phyloP scores from a whole-genome alignment of 768 basidiomycete genomes.

The Rhodotorula kratochvilovae region DNA sequence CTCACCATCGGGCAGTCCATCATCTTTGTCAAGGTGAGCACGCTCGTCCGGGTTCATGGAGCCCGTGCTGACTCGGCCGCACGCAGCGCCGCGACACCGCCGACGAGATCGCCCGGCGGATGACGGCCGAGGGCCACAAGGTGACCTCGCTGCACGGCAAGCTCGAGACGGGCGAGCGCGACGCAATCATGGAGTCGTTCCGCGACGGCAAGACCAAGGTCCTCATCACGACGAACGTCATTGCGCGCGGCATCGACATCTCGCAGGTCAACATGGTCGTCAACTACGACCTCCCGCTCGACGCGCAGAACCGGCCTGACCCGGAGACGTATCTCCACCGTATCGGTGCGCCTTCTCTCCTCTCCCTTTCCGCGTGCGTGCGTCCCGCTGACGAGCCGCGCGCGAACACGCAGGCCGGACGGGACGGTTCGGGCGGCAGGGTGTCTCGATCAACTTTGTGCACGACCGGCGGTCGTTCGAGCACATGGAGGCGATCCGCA shows the following conservation, averaged over 20 bases:
- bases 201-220: conserved; percentile 94
- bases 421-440: conserved; percentile 94
- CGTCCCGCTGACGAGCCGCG: neutral
- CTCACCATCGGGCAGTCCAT: conserved; percentile 97
- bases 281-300: conserved; percentile 64
- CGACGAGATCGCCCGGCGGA: conserved; percentile 81
- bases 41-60: neutral
- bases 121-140: conserved; percentile 89
- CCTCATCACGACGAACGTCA: conserved; percentile 96
- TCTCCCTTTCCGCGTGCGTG: neutral
- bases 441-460: conserved; percentile 95
- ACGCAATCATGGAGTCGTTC: conserved; percentile 88
- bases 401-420: conserved; percentile 66
- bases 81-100: conserved; percentile 82
- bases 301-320: conserved; percentile 62
- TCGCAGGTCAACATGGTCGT: conserved; percentile 99
- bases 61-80: neutral
- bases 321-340: conserved; percentile 97
- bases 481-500: conserved; percentile 77
- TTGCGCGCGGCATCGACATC: conserved; percentile 97
- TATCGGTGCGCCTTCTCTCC: conserved; percentile 62
- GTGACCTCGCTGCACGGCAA: conserved; percentile 94
- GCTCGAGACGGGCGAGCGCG: conserved; percentile 83
- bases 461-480: conserved; percentile 80
- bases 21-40: conserved; percentile 84